A percentile compares a stretch with the other conserved stretches of the same genome.
Evolutionary conservation across 2,329 filamentous ascomycete genomes (phyloP).

Genomic region (Chrysoporthe austroafricana): DNA sequence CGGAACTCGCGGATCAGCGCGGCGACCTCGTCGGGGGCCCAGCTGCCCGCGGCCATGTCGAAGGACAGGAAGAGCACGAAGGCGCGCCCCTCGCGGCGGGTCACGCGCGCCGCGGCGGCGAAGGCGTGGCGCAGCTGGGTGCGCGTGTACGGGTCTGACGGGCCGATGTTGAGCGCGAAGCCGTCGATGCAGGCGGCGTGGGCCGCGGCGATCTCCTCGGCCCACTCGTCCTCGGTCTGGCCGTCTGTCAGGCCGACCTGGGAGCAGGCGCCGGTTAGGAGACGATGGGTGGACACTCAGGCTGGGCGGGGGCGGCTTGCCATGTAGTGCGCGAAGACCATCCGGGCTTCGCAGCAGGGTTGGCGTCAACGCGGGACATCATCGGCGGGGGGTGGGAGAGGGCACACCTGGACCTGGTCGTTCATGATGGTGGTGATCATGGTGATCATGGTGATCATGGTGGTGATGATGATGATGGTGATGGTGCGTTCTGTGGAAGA

Average conservation of each 20-base stretch:
- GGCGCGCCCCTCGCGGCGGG: constrained; percentile 30
- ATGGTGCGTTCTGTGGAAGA: constrained; percentile 12
- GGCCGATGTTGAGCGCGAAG: constrained; percentile 47
- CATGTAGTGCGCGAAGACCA: constrained; percentile 39
- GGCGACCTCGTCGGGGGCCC: constrained; percentile 34
- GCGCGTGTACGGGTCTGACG: constrained; percentile 38
- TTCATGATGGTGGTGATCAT: background rate
- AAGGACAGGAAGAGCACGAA: constrained; percentile 44
- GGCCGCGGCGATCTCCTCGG: constrained; percentile 40
- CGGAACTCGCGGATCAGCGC: constrained; percentile 43
- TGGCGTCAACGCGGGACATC: too few species aligned
- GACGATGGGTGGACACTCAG: background rate
- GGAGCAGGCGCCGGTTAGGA: background rate
- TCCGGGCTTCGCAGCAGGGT: constrained; percentile 9
- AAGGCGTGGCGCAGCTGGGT: constrained; percentile 40
- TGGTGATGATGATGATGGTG: constrained; percentile 3
- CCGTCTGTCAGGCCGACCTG: constrained; percentile 40
- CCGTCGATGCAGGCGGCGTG: constrained; percentile 44
- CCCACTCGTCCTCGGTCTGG: constrained; percentile 38
- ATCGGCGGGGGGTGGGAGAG: background rate
- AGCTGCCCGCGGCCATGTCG: constrained; percentile 38
- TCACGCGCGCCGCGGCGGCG: constrained; percentile 33
- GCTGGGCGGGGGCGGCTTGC: constrained; percentile 12
- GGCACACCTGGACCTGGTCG: background rate
- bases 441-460: background rate